A percentile compares a stretch with the other conserved stretches of the same genome.
These are phyloP conservation scores for Russula ochroleuca DNA, from an alignment of 768 basidiomycete genomes.

Conservation along the genomic window DNA sequence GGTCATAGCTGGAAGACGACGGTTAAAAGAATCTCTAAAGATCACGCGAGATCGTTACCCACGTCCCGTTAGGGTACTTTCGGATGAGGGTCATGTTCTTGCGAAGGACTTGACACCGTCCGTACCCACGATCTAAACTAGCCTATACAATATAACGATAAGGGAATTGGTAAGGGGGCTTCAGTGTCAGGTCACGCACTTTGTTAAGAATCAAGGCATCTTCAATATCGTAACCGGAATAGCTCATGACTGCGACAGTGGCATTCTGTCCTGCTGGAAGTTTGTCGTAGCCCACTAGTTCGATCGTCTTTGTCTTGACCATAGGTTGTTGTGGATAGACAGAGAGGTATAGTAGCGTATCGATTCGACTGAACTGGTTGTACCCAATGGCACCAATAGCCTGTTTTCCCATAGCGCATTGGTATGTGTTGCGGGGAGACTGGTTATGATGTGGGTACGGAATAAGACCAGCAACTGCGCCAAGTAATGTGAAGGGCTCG, in stretches of 20 bases:
- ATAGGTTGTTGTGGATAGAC: constrained; percentile 99
- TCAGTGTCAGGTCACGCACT: constrained; percentile 33
- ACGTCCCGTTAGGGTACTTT: constrained; percentile 97
- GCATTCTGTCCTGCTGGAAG: constrained; percentile 98
- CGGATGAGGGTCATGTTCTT: constrained; percentile 93
- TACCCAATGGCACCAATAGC: constrained; percentile 98
- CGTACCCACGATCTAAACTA: constrained; percentile 94
- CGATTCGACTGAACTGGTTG: constrained; percentile 96
- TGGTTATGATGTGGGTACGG: constrained; percentile 99
- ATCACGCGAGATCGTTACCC: constrained; percentile 38
- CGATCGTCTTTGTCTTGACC: constrained; percentile 99
- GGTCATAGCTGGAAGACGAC: constrained; percentile 65
- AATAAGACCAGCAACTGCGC: constrained; percentile 96
- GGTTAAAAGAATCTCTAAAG: background rate
- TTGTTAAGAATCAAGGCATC: constrained; percentile 96
- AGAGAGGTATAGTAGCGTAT: constrained; percentile 94
- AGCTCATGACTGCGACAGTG: constrained; percentile 98
- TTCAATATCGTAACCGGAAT: constrained; percentile 99
- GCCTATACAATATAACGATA: constrained; percentile 47
- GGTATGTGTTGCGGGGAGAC: constrained; percentile 98
- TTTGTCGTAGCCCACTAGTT: constrained; percentile 92
- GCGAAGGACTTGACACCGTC: constrained; percentile 93
- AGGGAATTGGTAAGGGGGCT: background rate
- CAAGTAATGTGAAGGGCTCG: constrained; percentile 95
- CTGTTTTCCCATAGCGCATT: constrained; percentile 99